phyloP scores from a whole-genome alignment of 2,329 filamentous ascomycete species.

The Diaporthe vexans region DNA sequence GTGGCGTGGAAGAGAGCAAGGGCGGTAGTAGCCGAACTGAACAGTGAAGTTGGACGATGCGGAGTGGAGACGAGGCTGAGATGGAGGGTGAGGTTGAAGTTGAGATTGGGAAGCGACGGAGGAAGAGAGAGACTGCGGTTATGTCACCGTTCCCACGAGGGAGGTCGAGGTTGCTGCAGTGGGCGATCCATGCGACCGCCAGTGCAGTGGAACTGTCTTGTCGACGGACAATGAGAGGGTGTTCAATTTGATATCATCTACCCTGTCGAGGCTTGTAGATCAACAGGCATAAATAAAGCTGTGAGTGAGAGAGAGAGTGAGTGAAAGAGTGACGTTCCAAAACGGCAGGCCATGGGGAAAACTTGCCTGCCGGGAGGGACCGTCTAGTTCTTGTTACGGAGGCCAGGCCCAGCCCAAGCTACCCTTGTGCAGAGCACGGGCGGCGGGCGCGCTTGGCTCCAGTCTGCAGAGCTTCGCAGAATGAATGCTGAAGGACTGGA shows the following conservation, averaged over 20 bases:
- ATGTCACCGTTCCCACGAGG: slow-evolving; percentile 37
- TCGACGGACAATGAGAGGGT: not conserved
- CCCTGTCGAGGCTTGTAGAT: not conserved
- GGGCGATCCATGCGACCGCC: slow-evolving; percentile 38
- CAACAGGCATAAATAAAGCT: not conserved
- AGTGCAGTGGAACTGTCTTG: not conserved
- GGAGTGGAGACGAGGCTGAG: not conserved
- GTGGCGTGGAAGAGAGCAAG: too few relatives aligned
- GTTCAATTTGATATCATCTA: not conserved
- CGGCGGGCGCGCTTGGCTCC: not conserved
- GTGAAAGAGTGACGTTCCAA: slow-evolving; percentile 6
- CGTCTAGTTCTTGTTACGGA: not conserved
- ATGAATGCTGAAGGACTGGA: not conserved
- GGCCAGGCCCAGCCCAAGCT: not conserved
- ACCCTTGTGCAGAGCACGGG: not conserved
- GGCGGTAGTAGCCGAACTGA: too few relatives aligned
- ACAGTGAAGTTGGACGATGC: not conserved
- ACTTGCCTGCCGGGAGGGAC: not conserved
- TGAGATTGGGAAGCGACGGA: not conserved
- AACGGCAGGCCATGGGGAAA: not conserved
- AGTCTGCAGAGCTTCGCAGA: not conserved
- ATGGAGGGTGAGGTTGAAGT: not conserved
- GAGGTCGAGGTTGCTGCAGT: slow-evolving; percentile 22
- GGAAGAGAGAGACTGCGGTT: not conserved
- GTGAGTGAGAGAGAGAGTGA: too few relatives aligned